Evolutionary conservation across 1,139 yeast species (phyloP).

Genomic region (Nakaseomyces delphensis): DNA sequence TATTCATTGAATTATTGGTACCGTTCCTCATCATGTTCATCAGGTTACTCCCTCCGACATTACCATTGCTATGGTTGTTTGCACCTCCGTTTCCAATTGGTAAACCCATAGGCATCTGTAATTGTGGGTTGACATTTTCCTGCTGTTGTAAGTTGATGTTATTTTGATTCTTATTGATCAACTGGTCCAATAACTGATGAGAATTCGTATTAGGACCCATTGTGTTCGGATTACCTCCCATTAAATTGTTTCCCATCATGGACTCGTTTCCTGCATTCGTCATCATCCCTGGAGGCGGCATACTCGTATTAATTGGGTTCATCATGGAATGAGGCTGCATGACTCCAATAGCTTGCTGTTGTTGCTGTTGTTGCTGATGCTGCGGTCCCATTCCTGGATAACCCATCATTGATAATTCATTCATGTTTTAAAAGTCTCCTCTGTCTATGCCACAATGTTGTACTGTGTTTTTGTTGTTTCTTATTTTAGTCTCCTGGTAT

Average conservation of each 20-base stretch:
- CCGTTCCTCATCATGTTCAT: not conserved
- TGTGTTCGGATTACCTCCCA: not conserved
- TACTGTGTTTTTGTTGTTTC: not conserved
- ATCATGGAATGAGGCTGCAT: constrained; percentile 6
- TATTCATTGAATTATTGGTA: not conserved
- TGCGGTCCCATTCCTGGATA: constrained; percentile 9
- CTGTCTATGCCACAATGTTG: too few relatives aligned
- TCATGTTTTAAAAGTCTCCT: constrained; percentile 9
- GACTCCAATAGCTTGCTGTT: constrained; percentile 7
- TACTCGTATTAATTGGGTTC: constrained; percentile 4
- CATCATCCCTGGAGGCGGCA: constrained; percentile 17
- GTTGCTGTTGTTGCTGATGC: constrained; percentile 11
- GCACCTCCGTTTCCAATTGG: constrained; percentile 11
- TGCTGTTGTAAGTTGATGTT: constrained; percentile 7
- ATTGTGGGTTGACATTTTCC: constrained; percentile 3
- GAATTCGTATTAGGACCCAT: constrained; percentile 7
- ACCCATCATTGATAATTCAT: constrained; percentile 14
- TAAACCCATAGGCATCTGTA: constrained; percentile 2
- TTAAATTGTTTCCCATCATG: not conserved
- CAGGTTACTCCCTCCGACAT: not conserved
- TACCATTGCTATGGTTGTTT: constrained; percentile 6
- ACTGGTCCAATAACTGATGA: constrained; percentile 17
- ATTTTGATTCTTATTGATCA: constrained; percentile 10
- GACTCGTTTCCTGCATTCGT: constrained; percentile 5
- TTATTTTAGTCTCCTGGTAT: not conserved